A percentile compares a stretch with the other conserved stretches of the same genome.
phyloP scores from a whole-genome alignment of 306 rosid species.

The Elaeagnus macrophylla region DNA sequence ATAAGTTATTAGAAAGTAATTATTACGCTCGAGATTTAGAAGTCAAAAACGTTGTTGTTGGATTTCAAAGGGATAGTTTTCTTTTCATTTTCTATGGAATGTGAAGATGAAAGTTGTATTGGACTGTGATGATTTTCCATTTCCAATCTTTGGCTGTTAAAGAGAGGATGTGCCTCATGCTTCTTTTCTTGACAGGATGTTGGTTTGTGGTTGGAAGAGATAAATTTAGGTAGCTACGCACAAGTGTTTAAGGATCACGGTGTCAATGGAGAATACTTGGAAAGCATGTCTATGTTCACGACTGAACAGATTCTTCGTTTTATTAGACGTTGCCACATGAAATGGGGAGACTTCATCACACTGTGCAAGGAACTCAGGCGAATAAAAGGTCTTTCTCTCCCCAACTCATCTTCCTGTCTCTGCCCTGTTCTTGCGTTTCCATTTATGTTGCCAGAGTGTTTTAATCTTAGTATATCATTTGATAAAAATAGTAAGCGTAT shows the following conservation, averaged over 20 bases:
- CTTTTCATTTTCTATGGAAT: no score
- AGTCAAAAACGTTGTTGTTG: no score
- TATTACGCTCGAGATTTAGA: no score
- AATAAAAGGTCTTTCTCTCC: slow-evolving; percentile 61
- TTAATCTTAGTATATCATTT: not conserved
- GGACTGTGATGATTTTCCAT: not conserved
- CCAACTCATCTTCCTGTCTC: slow-evolving; percentile 5
- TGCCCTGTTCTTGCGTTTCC: not conserved
- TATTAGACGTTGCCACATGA: no score
- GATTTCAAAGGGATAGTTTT: no score
- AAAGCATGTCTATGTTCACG: slow-evolving; percentile 99
- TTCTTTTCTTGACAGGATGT: slow-evolving; percentile 64
- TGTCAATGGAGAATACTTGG: slow-evolving; percentile 95
- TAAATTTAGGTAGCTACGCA: slow-evolving; percentile 84
- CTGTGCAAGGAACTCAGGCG: slow-evolving; percentile 96
- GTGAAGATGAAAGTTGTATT: no score
- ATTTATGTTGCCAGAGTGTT: not conserved
- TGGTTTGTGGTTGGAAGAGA: slow-evolving; percentile 96
- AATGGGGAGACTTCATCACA: slow-evolving; percentile 98
- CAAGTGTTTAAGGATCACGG: slow-evolving; percentile 89
- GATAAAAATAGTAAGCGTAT: no score
- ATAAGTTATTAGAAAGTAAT: no score
- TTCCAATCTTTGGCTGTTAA: not conserved
- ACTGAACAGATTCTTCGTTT: slow-evolving; percentile 46
- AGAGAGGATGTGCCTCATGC: slow-evolving; percentile 11